Conservation (phyloP, 1,284 basidiomycete species). For the Fistulinella staudtii region DNA sequence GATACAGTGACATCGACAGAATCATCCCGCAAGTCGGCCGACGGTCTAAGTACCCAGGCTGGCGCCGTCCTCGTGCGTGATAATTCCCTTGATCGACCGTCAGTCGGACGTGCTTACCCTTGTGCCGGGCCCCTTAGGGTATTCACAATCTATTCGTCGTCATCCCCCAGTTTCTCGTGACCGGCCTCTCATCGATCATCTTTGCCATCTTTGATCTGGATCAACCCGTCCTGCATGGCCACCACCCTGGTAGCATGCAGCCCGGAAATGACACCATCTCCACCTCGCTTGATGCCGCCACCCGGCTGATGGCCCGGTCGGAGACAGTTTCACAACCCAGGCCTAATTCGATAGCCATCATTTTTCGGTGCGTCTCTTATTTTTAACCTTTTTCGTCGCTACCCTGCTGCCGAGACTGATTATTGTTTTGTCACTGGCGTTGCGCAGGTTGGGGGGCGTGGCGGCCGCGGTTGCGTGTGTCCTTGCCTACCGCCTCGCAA, state of each 20-base stretch:
- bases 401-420: not conserved
- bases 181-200: constrained; percentile 60
- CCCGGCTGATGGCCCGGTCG: constrained; percentile 7
- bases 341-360: constrained; percentile 70
- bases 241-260: constrained; percentile 33
- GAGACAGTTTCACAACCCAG: constrained; percentile 20
- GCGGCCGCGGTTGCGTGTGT: constrained; percentile 67
- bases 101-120: constrained; percentile 3
- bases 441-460: constrained; percentile 65
- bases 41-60: constrained; percentile 68
- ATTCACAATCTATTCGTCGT: constrained; percentile 93
- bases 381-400: not conserved
- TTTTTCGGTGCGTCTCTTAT: constrained; percentile 56
- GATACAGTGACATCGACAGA: constrained; percentile 11
- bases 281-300: constrained; percentile 8
- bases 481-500: constrained; percentile 62
- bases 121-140: constrained; percentile 47
- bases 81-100: constrained; percentile 3
- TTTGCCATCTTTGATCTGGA: constrained; percentile 63
- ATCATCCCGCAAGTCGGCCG: constrained; percentile 9
- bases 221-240: constrained; percentile 43
- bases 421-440: not conserved
- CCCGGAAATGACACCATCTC: constrained; percentile 25
- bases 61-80: constrained; percentile 80
- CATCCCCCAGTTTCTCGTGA: constrained; percentile 68